Percentiles rank a stretch among this genome's conserved stretches.
phyloP scores from a whole-genome alignment of 2,329 filamentous ascomycete species.

The Acrocalymma vagum region DNA sequence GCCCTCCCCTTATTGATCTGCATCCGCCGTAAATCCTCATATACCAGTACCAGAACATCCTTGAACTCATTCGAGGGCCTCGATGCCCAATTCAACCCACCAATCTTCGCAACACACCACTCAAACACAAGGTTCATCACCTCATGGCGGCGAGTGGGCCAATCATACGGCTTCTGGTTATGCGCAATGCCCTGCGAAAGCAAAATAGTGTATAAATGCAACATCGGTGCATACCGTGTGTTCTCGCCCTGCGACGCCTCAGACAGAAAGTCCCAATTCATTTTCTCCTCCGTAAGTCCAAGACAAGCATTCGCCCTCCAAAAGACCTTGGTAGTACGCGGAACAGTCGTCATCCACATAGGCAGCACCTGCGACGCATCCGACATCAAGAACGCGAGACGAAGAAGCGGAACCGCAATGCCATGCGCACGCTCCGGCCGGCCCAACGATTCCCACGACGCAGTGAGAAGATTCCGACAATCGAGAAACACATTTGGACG shows the following conservation, averaged over 20 bases:
- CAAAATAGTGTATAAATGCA: slow-evolving; percentile 42
- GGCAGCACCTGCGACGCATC: slow-evolving; percentile 30
- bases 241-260: slow-evolving; percentile 24
- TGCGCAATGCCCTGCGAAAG: slow-evolving; percentile 39
- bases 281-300: slow-evolving; percentile 14
- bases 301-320: slow-evolving; percentile 41
- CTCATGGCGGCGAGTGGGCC: slow-evolving; percentile 25
- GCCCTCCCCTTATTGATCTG: slow-evolving; percentile 31
- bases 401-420: slow-evolving; percentile 36
- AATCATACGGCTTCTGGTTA: slow-evolving; percentile 10
- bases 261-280: slow-evolving; percentile 33
- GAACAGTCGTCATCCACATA: slow-evolving; percentile 29
- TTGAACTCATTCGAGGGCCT: slow-evolving; percentile 33
- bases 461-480: slow-evolving; percentile 31
- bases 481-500: slow-evolving; percentile 23
- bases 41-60: slow-evolving; percentile 30
- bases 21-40: slow-evolving; percentile 33
- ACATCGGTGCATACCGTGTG: slow-evolving; percentile 27
- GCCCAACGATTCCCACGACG: slow-evolving; percentile 35
- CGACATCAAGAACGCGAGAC: slow-evolving; percentile 38
- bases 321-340: slow-evolving; percentile 29
- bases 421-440: slow-evolving; percentile 30
- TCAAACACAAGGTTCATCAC: slow-evolving; percentile 36
- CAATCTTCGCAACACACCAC: slow-evolving; percentile 34
- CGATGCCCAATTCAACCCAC: slow-evolving; percentile 21